phyloP scores from a whole-genome alignment of 2,329 filamentous ascomycete species.

The Calonectria pteridis region DNA sequence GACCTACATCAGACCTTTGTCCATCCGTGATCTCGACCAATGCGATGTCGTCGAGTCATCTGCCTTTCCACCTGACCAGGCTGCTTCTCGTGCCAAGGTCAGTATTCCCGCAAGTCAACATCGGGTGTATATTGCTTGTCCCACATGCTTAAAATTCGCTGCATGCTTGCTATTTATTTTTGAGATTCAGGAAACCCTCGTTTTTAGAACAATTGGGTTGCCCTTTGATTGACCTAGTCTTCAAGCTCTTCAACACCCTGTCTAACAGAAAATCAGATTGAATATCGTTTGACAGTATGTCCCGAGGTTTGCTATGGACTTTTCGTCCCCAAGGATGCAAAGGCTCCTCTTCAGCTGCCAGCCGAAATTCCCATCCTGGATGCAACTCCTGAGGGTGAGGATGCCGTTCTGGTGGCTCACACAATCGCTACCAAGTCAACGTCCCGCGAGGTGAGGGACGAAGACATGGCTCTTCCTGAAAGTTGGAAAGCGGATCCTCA shows the following conservation, averaged over 20 bases:
- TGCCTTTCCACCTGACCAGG: constrained; percentile 46
- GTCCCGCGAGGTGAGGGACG: constrained; percentile 37
- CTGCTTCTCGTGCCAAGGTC: constrained; percentile 46
- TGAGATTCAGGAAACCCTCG: too few species aligned
- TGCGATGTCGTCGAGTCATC: constrained; percentile 43
- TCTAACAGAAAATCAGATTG: constrained; percentile 40
- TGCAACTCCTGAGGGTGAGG: background rate
- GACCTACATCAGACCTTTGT: constrained; percentile 41
- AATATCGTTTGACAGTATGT: constrained; percentile 45
- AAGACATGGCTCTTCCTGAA: constrained; percentile 44
- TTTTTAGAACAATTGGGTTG: background rate
- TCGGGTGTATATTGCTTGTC: background rate
- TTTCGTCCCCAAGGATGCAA: constrained; percentile 29
- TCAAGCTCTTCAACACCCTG: background rate
- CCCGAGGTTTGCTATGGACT: constrained; percentile 46
- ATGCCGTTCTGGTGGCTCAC: constrained; percentile 43
- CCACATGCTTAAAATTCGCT: background rate
- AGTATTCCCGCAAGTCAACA: background rate
- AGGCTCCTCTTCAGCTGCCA: constrained; percentile 11
- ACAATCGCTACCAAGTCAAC: constrained; percentile 44
- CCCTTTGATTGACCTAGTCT: background rate
- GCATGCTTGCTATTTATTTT: background rate
- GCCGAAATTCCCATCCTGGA: constrained; percentile 28
- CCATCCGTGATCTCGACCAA: constrained; percentile 40
- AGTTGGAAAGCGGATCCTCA: constrained; percentile 40